Base-by-base conservation (phyloP, 345 rosid species). In the Melaleuca quinquenervia region DNA sequence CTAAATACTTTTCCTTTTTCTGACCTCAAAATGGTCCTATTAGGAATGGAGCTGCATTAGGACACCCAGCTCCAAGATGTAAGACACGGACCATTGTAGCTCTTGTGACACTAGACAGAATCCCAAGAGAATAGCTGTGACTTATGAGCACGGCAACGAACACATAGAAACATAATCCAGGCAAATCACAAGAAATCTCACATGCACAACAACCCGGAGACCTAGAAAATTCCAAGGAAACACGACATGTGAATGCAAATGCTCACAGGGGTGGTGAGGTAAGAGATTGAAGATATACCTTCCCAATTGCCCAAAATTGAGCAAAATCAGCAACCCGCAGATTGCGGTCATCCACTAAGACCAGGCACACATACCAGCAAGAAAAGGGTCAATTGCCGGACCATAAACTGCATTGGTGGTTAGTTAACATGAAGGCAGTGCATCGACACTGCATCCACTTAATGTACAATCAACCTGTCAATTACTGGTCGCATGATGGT, bases 271-370 rank as follows among this genome's bases (percentile, higher is more conserved):
- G 89, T 86, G 87, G 87, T 70, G 88, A 88, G 93, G 89, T 88
- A 89, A 91, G 91, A 93, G 92, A 92, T 91, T 90, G 92, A 92
- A 94, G 91, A 88, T 96, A 97, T 97, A 97, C 99, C 99, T 97
- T 96, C 91, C 96, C 98, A 88, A 93, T 91, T 94, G 98, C 99
- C 99, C 99, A 96, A 97, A 96, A 97, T 90, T 95, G 99, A 97
- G 99, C 96, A 97, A 97, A 97, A 97, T 97, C 99, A 93, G 99
- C 95, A 93, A 97, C 99, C 99, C 98, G 98, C 98, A 97, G 99
- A 97, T 97, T 97, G 98, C 98, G 99, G 99, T 97, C 99, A 97
- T 97, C 99, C 99, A 97, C 99, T 96, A 97, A 96, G 96, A 95
- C 89, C 93, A 95, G 90, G 96, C 92, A 96, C 96, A 97, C 89